Base-by-base conservation (phyloP, 345 rosid genomes). In the Luvunga scandens region DNA sequence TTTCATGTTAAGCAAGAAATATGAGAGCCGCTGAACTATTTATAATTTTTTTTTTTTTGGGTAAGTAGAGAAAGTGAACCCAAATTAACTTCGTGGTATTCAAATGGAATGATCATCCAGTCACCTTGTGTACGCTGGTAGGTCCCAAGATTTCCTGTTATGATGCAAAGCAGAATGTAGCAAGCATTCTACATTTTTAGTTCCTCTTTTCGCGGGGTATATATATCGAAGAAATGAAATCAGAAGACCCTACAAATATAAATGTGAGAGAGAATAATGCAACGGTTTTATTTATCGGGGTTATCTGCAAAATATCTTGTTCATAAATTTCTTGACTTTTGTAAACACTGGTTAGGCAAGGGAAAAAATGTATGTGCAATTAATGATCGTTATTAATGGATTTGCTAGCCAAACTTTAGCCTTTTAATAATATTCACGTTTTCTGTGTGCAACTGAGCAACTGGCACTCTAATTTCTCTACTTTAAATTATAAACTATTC, bases 1-100 rank as follows among this genome's bases (percentile, higher is more conserved):
- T 53, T 76, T 22, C 25, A 55, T 50, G 62, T 31, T 57, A 75
- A 55, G 78, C 78, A 75, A 75, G 78, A 75, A 65, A 75, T 53
- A 53, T 75, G 63, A 75, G 30, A 65, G 22, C 45, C 27, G 4
- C 9, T 45, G 57, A 53, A 16, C 22, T 53, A 16, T 16, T 53
- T 53, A 18, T 61, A 25, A n/a, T n/a, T 33, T 2, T 33, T 33
- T 8, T 9, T 34, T 21, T 22, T 4, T n/a, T n/a, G n/a, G n/a
- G n/a, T 2, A 21, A 39, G 50, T 13, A 28, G 56, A 13, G 57
- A 27, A 45, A 13, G n/a, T 0, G 22, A 5, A 53, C 22, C 21
- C 73, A 34, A 34, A 9, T 30, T 72, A 5, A 18, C 7, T 61
- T 42, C 7, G 16, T 38, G 5, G 6, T 53, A 66, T 50, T 75